phyloP scores from a whole-genome alignment of 148 eudicot species.

The Oxyria digyna region DNA sequence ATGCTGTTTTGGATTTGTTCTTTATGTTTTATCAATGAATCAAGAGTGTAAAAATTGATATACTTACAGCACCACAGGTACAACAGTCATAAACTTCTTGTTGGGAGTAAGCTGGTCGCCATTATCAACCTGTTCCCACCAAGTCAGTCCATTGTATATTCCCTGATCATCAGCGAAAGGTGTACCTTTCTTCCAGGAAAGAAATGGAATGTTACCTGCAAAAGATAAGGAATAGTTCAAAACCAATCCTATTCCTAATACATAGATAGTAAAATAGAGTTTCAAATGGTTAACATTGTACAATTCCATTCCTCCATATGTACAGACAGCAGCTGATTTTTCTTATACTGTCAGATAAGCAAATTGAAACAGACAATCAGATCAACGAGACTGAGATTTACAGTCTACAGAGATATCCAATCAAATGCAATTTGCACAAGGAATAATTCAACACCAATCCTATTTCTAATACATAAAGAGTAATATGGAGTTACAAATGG shows the following conservation, averaged over 20 bases:
- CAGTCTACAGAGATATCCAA: too few species aligned
- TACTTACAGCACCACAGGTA: constrained; percentile 11
- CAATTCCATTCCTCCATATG: too few species aligned
- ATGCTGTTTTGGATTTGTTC: neutral
- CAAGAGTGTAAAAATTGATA: neutral
- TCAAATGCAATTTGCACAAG: too few species aligned
- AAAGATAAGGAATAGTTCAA: neutral
- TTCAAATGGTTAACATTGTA: neutral
- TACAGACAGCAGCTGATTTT: neutral
- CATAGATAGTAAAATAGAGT: too few species aligned
- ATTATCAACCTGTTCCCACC: constrained; percentile 12
- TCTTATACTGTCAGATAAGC: neutral
- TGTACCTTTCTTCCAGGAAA: constrained; percentile 12
- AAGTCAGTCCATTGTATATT: constrained; percentile 9
- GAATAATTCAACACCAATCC: too few species aligned
- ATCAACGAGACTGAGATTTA: too few species aligned
- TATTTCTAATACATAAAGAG: too few species aligned
- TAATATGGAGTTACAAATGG: too few species aligned
- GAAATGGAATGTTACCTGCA: constrained; percentile 8
- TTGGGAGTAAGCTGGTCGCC: constrained; percentile 13
- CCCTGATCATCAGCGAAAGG: constrained; percentile 10
- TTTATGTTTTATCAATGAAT: neutral
- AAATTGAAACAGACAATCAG: too few species aligned
- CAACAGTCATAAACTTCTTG: constrained; percentile 7
- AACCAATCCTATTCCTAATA: neutral